Base-by-base conservation (phyloP, 805 yeast species). In the Yamadazyma nakazawae region DNA sequence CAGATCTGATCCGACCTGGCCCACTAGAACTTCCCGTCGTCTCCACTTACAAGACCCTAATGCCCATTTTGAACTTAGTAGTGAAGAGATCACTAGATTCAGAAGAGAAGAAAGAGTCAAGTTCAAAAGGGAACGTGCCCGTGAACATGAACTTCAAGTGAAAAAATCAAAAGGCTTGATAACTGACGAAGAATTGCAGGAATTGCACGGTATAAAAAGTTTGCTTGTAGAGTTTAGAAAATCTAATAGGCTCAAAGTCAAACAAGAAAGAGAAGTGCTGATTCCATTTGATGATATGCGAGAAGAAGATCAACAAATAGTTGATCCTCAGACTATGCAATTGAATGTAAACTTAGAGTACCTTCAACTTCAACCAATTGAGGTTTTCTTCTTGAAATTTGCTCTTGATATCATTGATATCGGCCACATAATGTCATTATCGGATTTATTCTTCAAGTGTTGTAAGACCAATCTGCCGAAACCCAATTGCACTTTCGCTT, bases 1-100 rank as follows among this genome's bases (percentile, higher is more conserved):
- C 31, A 73, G 99, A 52, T 85, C 96, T 47, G 97, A 94, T 60
- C 96, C 99, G 0, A 80, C 96, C 0, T 94, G 98, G 97, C 64
- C 61, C 38, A 72, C 70, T n/a, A 73, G 97, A 45, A 81, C 88
- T 1, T 64, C 46, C 32, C 71, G 82, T 40, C 63, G 88, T 36
- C 65, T 86, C 21, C 75, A 77, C 12, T 58, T 79, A 34, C 74
- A 42, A 59, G 48, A 45, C 31, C 36, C 43, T 5, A 28, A 30
- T 34, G 38, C 17, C 2, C 37, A 30, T 6, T 46, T 47, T 31
- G 50, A 40, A 30, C 31, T 47, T 21, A 43, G 42, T 38, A 49
- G 21, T 50, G 99, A 94, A 66, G 96, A 88, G 50, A 64, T 92
- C 26, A 91, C 96, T 0, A 76, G 78, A 39, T 64, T 72, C 18